Conservation (phyloP, 805 yeast genomes). For the Wickerhamiella lipophila region DNA sequence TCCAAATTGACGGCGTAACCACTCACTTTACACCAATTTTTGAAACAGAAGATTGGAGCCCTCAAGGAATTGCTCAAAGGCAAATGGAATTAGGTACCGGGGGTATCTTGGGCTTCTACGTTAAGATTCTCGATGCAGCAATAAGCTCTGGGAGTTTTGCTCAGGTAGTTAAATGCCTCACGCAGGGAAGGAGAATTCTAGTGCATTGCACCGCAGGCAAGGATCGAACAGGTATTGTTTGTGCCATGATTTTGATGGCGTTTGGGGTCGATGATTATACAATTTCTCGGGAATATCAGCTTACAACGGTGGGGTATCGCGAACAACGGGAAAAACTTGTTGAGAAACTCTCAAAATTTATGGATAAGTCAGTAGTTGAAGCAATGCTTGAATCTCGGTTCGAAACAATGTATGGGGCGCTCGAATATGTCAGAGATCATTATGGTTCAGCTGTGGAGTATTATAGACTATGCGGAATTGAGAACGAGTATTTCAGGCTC, state of each 20-base stretch:
- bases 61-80: constrained; percentile 47
- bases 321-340: background rate
- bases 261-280: constrained; percentile 54
- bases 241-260: constrained; percentile 51
- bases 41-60: constrained; percentile 43
- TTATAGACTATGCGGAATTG: constrained; percentile 19
- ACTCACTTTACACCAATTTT: constrained; percentile 49
- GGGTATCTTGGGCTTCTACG: constrained; percentile 37
- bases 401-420: constrained; percentile 56
- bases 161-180: constrained; percentile 39
- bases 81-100: background rate
- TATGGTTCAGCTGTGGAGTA: constrained; percentile 47
- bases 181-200: constrained; percentile 32
- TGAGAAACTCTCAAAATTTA: background rate
- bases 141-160: constrained; percentile 1
- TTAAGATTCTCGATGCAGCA: constrained; percentile 39
- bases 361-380: constrained; percentile 30
- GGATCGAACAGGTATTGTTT: constrained; percentile 68
- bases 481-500: background rate
- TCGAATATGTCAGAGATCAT: constrained; percentile 37
- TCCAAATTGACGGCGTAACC: constrained; percentile 35
- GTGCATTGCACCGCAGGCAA: constrained; percentile 81
- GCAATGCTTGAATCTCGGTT: constrained; percentile 51
- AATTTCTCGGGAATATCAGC: constrained; percentile 62
- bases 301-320: constrained; percentile 38